Percentiles rank a stretch among this genome's conserved stretches.
Conservation (phyloP, 2,329 filamentous ascomycete species). For the Trichophyton rubrum region DNA sequence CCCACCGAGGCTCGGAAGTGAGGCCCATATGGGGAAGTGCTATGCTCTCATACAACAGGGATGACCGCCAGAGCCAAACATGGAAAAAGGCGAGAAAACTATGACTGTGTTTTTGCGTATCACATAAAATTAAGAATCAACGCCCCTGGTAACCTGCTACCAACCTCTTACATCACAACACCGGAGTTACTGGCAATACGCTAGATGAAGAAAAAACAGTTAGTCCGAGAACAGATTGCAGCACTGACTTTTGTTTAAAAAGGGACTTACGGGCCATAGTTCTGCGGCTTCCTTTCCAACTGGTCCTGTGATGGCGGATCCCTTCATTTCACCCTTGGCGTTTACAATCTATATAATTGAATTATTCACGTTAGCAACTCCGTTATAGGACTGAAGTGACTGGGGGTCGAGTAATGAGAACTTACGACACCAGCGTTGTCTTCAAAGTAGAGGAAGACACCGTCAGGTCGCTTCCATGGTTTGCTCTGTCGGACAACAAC, state of each 20-base stretch:
- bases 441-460: constrained; percentile 99
- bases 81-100: constrained; percentile 6
- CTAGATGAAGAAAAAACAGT: constrained; percentile 30
- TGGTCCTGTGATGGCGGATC: constrained; percentile 95
- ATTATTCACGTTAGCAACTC: not conserved
- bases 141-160: constrained; percentile 6
- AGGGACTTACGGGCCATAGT: constrained; percentile 78
- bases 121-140: constrained; percentile 13
- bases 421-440: constrained; percentile 98
- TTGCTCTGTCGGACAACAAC: constrained; percentile 98
- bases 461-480: constrained; percentile 97
- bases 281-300: constrained; percentile 99
- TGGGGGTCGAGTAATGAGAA: constrained; percentile 22
- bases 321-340: constrained; percentile 99
- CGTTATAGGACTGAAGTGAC: not conserved
- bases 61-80: not conserved
- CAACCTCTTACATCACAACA: constrained; percentile 85
- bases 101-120: constrained; percentile 12
- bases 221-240: not conserved
- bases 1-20: constrained; percentile 1
- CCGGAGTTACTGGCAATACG: constrained; percentile 99
- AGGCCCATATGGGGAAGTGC: not conserved
- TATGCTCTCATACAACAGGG: not conserved
- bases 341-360: constrained; percentile 68
- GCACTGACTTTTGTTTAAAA: not conserved